These are phyloP conservation scores for Trypethelium eluteriae DNA, from an alignment of 495 filamentous ascomycete species.

Conservation along the genomic window DNA sequence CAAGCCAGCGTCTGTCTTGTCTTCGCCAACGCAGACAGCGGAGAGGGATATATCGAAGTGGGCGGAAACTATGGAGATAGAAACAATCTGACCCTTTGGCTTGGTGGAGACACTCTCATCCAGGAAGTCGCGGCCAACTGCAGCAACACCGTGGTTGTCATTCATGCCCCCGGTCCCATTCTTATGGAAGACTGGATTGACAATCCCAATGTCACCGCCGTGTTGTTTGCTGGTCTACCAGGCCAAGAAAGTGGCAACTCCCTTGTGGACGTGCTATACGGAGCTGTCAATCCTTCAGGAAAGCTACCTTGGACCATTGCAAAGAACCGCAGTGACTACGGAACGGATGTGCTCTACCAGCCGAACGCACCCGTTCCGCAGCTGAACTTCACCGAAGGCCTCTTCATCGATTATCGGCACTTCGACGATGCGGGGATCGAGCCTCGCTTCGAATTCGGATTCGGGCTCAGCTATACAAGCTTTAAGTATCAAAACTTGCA, in stretches of 20 bases:
- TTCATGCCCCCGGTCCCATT: slow-evolving; percentile 79
- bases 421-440: slow-evolving; percentile 67
- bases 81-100: slow-evolving; percentile 86
- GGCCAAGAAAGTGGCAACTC: slow-evolving; percentile 88
- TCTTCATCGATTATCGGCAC: slow-evolving; percentile 86
- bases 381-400: slow-evolving; percentile 71
- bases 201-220: slow-evolving; percentile 80
- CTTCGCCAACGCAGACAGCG: slow-evolving; percentile 78
- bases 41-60: slow-evolving; percentile 74
- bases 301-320: slow-evolving; percentile 88
- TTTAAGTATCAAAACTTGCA: slow-evolving; percentile 55
- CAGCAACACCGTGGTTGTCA: slow-evolving; percentile 83
- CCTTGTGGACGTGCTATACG: slow-evolving; percentile 84
- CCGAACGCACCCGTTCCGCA: slow-evolving; percentile 67
- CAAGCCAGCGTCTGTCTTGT: slow-evolving; percentile 69
- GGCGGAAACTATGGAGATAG: slow-evolving; percentile 82
- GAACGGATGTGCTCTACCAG: slow-evolving; percentile 61
- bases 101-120: slow-evolving; percentile 68
- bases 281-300: slow-evolving; percentile 72
- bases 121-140: slow-evolving; percentile 64
- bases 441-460: slow-evolving; percentile 84
- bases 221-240: slow-evolving; percentile 84
- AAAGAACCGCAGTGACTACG: slow-evolving; percentile 62
- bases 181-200: slow-evolving; percentile 66
- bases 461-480: slow-evolving; percentile 77